Percentiles rank a stretch among this genome's conserved stretches.
Evolutionary conservation across 352 stramenopile genomes (phyloP).

Genomic region (Phytophthora fragariaefolia): DNA sequence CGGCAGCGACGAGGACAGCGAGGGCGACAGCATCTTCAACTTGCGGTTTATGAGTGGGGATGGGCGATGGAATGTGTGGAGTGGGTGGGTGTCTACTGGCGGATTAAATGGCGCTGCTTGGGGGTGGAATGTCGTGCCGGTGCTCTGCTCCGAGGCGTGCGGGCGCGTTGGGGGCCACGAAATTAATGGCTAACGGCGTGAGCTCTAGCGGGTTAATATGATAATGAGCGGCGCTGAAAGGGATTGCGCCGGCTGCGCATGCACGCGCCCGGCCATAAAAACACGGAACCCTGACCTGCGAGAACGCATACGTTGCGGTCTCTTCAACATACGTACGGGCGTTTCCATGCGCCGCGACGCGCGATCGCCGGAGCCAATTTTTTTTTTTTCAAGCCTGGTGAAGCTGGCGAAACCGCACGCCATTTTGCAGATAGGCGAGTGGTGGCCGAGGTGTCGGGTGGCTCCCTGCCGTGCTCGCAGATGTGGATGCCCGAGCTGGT

Average conservation of each 20-base stretch:
- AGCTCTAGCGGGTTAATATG: not conserved
- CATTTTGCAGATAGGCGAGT: too few species aligned
- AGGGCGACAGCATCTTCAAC: conserved; percentile 26
- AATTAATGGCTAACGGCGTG: too few species aligned
- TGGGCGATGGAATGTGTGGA: conserved; percentile 1
- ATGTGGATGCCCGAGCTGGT: too few species aligned
- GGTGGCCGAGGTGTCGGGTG: too few species aligned
- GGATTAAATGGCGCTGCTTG: too few species aligned
- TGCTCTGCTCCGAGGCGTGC: too few species aligned
- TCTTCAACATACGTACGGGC: conserved; percentile 22
- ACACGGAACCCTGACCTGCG: not conserved
- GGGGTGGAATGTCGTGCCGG: too few species aligned
- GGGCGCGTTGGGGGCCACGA: too few species aligned
- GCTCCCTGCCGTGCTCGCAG: too few species aligned
- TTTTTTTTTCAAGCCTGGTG: too few species aligned
- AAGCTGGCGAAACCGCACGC: too few species aligned
- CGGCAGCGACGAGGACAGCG: conserved; percentile 36
- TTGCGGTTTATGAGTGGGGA: not conserved
- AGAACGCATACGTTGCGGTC: not conserved
- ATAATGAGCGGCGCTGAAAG: not conserved
- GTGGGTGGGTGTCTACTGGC: not conserved
- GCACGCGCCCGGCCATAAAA: not conserved
- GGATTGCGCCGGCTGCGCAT: too few species aligned
- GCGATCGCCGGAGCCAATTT: not conserved
- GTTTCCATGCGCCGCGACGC: not conserved